Percentiles rank a stretch among this genome's conserved stretches.
phyloP scores from a whole-genome alignment of 2,329 filamentous ascomycete species.

The Aspergillus tanneri region DNA sequence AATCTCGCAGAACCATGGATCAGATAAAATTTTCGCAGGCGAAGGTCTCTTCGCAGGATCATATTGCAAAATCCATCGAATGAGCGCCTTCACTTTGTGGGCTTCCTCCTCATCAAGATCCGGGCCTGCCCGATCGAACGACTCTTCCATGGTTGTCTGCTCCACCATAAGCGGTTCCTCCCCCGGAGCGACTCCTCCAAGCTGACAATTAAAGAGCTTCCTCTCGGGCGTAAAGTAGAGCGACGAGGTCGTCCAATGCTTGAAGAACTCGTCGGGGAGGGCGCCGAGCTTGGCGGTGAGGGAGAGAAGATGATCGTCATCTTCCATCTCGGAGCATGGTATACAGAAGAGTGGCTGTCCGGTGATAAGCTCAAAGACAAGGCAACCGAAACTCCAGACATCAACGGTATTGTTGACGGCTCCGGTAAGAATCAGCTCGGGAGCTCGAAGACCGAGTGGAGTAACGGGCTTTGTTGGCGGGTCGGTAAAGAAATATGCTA shows the following conservation, averaged over 20 bases:
- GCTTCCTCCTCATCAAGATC: slow-evolving; percentile 28
- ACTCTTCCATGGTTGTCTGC: slow-evolving; percentile 25
- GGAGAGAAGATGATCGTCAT: slow-evolving; percentile 32
- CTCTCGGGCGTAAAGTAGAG: slow-evolving; percentile 26
- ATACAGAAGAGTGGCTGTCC: slow-evolving; percentile 26
- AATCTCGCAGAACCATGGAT: slow-evolving; percentile 32
- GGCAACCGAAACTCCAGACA: slow-evolving; percentile 33
- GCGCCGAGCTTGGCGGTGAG: slow-evolving; percentile 26
- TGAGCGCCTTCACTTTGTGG: slow-evolving; percentile 24
- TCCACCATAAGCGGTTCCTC: slow-evolving; percentile 25
- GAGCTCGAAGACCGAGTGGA: slow-evolving; percentile 27
- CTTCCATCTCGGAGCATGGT: slow-evolving; percentile 23
- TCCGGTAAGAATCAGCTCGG: slow-evolving; percentile 29
- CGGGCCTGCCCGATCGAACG: slow-evolving; percentile 23
- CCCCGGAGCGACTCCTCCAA: slow-evolving; percentile 20
- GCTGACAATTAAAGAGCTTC: slow-evolving; percentile 21
- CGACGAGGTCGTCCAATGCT: slow-evolving; percentile 25
- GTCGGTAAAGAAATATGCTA: slow-evolving; percentile 26
- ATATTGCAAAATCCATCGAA: slow-evolving; percentile 31
- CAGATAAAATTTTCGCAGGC: slow-evolving; percentile 25
- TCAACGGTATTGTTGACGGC: slow-evolving; percentile 26
- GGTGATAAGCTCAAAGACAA: slow-evolving; percentile 35
- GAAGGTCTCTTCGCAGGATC: slow-evolving; percentile 30
- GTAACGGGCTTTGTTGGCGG: slow-evolving; percentile 26
- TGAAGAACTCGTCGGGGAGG: slow-evolving; percentile 27